Evolutionary conservation across 257 asterid species (phyloP).

Genomic region (Catharanthus roseus): DNA sequence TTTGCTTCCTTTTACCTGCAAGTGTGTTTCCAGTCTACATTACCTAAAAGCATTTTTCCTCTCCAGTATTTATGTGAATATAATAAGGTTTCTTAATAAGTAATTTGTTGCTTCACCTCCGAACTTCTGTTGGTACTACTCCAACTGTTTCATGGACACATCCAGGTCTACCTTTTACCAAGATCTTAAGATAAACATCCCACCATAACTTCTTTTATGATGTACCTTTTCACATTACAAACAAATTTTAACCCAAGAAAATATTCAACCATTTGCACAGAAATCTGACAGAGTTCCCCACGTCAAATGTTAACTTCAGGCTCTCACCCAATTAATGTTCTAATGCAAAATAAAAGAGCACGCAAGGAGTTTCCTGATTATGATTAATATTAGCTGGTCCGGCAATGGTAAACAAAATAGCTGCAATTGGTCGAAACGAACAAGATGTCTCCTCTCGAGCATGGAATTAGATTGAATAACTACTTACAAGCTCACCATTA

Average conservation of each 20-base stretch:
- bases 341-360: neutral
- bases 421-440: neutral
- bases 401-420: neutral
- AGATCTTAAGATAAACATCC: neutral
- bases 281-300: neutral
- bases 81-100: neutral
- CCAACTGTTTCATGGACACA: neutral
- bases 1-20: too few relatives aligned
- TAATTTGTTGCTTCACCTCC: neutral
- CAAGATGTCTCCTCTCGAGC: neutral
- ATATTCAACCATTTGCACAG: slow-evolving; percentile 3
- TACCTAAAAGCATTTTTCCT: neutral
- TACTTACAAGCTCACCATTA: neutral
- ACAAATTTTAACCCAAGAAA: neutral
- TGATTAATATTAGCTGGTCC: neutral
- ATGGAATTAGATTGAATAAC: neutral
- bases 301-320: neutral
- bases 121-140: neutral
- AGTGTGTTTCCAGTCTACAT: too few relatives aligned
- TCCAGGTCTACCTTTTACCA: neutral
- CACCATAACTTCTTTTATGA: neutral
- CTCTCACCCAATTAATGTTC: neutral
- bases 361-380: neutral
- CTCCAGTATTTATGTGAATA: neutral
- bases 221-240: neutral